These are phyloP conservation scores for Neltuma alba DNA, from an alignment of 306 rosid species.

Conservation along the genomic window DNA sequence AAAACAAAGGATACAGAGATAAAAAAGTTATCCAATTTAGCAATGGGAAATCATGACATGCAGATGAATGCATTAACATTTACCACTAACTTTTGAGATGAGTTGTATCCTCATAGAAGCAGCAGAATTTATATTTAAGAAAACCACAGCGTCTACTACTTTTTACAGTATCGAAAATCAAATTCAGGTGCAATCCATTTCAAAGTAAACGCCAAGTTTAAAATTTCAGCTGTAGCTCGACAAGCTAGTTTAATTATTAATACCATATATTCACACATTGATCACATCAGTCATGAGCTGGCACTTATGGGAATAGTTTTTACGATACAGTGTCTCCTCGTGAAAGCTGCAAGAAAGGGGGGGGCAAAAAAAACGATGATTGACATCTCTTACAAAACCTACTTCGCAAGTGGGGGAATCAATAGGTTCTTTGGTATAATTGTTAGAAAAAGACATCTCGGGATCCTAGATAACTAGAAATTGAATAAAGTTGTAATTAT, in stretches of 20 bases:
- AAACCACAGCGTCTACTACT: conserved; percentile 71
- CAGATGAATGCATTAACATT: conserved; percentile 50
- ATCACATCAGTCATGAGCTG: conserved; percentile 50
- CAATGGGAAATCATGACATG: neutral
- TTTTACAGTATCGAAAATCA: conserved; percentile 53
- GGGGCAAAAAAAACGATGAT: neutral
- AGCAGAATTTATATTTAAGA: conserved; percentile 40
- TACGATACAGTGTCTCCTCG: no score
- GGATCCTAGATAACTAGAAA: conserved; percentile 46
- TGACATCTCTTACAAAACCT: conserved; percentile 48
- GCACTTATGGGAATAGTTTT: conserved; percentile 28
- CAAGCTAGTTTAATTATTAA: conserved; percentile 31
- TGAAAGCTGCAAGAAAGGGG: conserved; percentile 59
- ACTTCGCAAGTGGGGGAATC: conserved; percentile 40
- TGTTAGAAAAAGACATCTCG: no score
- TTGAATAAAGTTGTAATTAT: conserved; percentile 52
- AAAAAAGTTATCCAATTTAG: neutral
- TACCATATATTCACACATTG: conserved; percentile 23
- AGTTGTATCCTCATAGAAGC: conserved; percentile 59
- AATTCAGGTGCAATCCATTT: conserved; percentile 57
- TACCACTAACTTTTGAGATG: conserved; percentile 51
- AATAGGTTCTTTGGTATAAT: no score
- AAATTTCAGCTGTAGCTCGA: conserved; percentile 47
- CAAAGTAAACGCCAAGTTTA: conserved; percentile 69
- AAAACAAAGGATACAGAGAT: neutral